Conservation (phyloP, 345 rosid genomes). For the Geranium brycei region DNA sequence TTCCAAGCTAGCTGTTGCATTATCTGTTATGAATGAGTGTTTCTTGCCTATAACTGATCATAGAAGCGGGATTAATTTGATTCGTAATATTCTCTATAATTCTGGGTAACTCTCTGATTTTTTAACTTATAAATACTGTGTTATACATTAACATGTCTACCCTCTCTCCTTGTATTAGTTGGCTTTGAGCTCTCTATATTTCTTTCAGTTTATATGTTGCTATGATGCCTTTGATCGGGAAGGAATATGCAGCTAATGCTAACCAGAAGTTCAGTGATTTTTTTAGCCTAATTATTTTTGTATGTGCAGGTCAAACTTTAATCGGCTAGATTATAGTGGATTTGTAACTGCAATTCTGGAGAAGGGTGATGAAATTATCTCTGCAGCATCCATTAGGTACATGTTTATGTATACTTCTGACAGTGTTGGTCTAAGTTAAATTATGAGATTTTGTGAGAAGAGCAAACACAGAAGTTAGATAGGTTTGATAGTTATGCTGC, state of each 20-base stretch:
- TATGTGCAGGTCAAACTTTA: conserved; percentile 65
- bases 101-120: conserved; percentile 43
- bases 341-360: conserved; percentile 72
- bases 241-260: no score
- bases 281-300: conserved; percentile 3
- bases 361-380: conserved; percentile 70
- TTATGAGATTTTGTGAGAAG: conserved; percentile 3
- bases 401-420: neutral
- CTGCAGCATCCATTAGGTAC: conserved; percentile 87
- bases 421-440: neutral
- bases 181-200: no score
- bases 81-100: conserved; percentile 75
- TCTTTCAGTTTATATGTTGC: no score
- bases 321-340: conserved; percentile 57
- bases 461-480: conserved; percentile 1
- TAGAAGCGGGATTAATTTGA: conserved; percentile 78
- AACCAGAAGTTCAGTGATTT: neutral
- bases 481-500: neutral
- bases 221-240: no score
- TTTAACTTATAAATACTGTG: no score
- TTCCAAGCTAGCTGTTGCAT: conserved; percentile 81
- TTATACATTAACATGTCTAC: neutral
- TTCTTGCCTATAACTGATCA: conserved; percentile 76
- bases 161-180: neutral
- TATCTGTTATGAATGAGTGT: conserved; percentile 84